Conservation (phyloP, 257 asterid genomes). For the Solanum habrochaites region DNA sequence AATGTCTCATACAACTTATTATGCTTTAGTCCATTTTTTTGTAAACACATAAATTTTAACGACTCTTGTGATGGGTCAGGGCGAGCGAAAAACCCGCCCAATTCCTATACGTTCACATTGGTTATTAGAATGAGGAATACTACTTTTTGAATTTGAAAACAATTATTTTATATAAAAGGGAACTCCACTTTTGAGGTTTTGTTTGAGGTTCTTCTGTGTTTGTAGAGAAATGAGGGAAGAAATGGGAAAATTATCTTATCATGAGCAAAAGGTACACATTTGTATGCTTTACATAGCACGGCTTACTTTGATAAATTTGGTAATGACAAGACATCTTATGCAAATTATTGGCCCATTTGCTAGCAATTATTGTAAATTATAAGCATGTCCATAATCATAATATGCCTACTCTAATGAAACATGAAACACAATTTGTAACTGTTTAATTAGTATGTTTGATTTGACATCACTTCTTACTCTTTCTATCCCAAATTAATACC, state of each 20-base stretch:
- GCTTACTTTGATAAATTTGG: neutral
- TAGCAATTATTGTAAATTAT: neutral
- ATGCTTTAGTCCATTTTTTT: neutral
- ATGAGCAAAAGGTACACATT: neutral
- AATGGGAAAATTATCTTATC: neutral
- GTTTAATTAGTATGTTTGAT: neutral
- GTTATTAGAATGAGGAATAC: conserved; percentile 40
- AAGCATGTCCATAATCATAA: neutral
- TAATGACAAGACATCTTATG: neutral
- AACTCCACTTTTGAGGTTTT: conserved; percentile 39
- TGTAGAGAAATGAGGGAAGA: neutral
- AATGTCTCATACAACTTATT: neutral
- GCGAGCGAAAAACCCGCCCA: too few relatives aligned
- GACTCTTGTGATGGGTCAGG: too few relatives aligned
- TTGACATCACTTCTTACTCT: neutral
- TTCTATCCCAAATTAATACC: neutral
- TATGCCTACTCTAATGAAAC: neutral
- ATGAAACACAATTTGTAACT: neutral
- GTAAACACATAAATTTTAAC: too few relatives aligned
- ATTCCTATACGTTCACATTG: conserved; percentile 12
- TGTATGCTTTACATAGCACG: neutral
- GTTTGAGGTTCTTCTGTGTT: neutral
- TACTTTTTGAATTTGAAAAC: conserved; percentile 14
- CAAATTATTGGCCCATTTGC: neutral
- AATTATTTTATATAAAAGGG: conserved; percentile 12